Base-by-base conservation (phyloP, 2,329 filamentous ascomycete genomes). In the Penicillium sp. region DNA sequence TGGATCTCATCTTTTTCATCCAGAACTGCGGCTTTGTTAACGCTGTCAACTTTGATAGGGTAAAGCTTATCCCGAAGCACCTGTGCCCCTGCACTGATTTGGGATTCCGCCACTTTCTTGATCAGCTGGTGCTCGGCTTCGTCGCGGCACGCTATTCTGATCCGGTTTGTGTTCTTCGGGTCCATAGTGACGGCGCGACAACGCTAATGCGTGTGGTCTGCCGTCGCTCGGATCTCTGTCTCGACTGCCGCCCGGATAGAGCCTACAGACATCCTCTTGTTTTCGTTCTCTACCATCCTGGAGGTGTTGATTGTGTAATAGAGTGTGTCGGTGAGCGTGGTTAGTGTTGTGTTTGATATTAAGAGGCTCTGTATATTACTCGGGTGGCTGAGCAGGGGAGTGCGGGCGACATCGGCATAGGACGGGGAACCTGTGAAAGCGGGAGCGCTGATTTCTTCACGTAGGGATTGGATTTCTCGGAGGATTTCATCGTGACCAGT, bases 331-430 rank as follows among this genome's bases (percentile, higher is more conserved):
- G 50, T 62, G n/a, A 62, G 56, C 7, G 51, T 59, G 15, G 50
- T 55, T 3, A 37, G 52, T 54, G 46, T 56, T n/a, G 49, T 62
- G 23, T 58, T 53, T 7, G n/a, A 46, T 29, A 44, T 39, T 50
- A 24, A 60, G 10, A 62, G 52, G 4, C 43, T 62, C 46, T 34
- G 46, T 59, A 60, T 58, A 26, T 62, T 62, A 26, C 58, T 62
- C 24, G 44, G 52, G 46, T 62, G 5, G 33, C 54, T 60, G 32
- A 21, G 18, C 36, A 37, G 54, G 13, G 55, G 47, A 18, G 54
- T 61, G 9, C 46, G 49, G 33, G 51, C 46, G n/a, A 61, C 44
- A 58, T 61, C 54, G 54, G 44, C 46, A 55, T 61, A 61, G 46
- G 49, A 62, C 17, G 42, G 55, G 46, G 39, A 50, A 12, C 42